Conservation (phyloP, 1,139 yeast species). For the Candida buenavistaensis region DNA sequence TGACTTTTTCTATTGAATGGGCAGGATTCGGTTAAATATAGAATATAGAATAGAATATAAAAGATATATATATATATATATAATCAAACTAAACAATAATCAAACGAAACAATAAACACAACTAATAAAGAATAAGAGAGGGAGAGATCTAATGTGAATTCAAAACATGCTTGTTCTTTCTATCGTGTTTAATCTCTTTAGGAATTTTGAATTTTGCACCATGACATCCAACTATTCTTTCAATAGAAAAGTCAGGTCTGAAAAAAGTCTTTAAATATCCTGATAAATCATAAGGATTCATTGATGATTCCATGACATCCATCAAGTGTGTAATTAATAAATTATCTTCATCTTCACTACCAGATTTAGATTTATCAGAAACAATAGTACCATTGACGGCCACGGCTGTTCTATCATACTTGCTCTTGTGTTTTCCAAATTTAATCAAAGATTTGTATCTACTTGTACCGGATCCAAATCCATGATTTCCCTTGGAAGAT, state of each 20-base stretch:
- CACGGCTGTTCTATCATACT: conserved; percentile 41
- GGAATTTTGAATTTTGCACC: too few species aligned
- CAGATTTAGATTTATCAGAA: conserved; percentile 19
- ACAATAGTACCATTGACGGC: conserved; percentile 39
- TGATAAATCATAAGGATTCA: too few species aligned
- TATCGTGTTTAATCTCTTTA: too few species aligned
- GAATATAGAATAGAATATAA: too few species aligned
- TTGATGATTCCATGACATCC: conserved; percentile 1
- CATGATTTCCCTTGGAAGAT: conserved; percentile 52
- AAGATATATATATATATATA: conserved; percentile 1
- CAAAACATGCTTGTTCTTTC: too few species aligned
- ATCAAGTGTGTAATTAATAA: too few species aligned
- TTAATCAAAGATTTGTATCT: conserved; percentile 34
- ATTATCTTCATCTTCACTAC: not conserved
- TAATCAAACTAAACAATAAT: not conserved
- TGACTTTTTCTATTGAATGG: conserved; percentile 72
- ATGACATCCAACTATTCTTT: too few species aligned
- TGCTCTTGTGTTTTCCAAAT: conserved; percentile 19
- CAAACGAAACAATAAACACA: not conserved
- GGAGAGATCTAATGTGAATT: too few species aligned
- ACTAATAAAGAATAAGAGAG: too few species aligned
- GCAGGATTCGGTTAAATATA: conserved; percentile 74
- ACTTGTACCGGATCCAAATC: conserved; percentile 43
- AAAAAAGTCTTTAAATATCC: too few species aligned
- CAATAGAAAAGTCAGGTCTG: too few species aligned